A percentile compares a stretch with the other conserved stretches of the same genome.
Evolutionary conservation across 1,139 yeast genomes (phyloP).

Genomic region (Pichia terricola): DNA sequence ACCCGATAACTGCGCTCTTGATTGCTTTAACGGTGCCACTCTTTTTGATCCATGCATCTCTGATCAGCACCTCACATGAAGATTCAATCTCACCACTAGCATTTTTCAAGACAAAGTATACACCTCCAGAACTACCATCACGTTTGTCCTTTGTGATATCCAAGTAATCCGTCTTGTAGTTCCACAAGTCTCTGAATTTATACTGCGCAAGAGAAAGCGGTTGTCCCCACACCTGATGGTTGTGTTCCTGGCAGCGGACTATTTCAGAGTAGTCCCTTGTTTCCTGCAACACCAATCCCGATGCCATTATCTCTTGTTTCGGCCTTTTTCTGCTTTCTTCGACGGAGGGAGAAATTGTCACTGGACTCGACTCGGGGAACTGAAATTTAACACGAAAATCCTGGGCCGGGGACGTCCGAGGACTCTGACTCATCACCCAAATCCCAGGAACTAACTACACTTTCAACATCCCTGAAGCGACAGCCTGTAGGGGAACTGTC

Average conservation of each 20-base stretch:
- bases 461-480: too few species aligned
- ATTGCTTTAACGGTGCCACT: conserved; percentile 5
- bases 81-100: conserved; percentile 13
- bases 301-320: too few species aligned
- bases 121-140: conserved; percentile 2
- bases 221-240: conserved; percentile 17
- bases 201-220: conserved; percentile 14
- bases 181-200: conserved; percentile 15
- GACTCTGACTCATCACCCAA: too few species aligned
- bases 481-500: too few species aligned
- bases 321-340: too few species aligned
- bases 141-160: conserved; percentile 3
- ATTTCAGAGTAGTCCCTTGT: conserved; percentile 2
- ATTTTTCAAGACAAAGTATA: conserved; percentile 16
- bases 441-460: too few species aligned
- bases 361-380: too few species aligned
- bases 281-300: too few species aligned
- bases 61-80: conserved; percentile 20
- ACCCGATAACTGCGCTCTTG: conserved; percentile 19
- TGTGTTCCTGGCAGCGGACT: conserved; percentile 14
- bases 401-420: too few species aligned
- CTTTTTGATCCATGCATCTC: conserved; percentile 13
- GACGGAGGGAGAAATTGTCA: too few species aligned
- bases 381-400: too few species aligned
- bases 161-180: conserved; percentile 13